Conservation (phyloP, 1,284 basidiomycete genomes). For the Caloboletus firmus region DNA sequence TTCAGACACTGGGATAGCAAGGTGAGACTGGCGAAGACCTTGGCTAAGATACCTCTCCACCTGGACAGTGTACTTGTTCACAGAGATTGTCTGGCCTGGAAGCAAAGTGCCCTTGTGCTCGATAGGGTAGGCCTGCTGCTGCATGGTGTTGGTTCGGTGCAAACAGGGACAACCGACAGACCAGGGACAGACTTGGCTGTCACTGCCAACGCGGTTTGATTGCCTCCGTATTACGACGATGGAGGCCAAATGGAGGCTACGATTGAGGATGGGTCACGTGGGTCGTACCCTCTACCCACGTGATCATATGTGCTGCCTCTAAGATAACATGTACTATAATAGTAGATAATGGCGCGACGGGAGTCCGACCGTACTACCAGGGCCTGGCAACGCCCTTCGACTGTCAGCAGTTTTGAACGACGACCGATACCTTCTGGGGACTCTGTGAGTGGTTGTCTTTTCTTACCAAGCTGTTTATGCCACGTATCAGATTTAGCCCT, state of each 20-base stretch:
- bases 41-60: conserved; percentile 88
- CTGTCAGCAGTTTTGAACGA: background rate
- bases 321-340: too few species aligned
- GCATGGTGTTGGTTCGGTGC: conserved; percentile 23
- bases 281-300: background rate
- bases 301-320: background rate
- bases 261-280: conserved; percentile 20
- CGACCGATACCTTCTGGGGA: background rate
- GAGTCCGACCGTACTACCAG: background rate
- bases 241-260: too few species aligned
- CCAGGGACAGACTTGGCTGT: conserved; percentile 1
- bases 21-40: conserved; percentile 49
- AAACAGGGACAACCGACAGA: conserved; percentile 6
- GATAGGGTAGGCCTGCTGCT: conserved; percentile 34
- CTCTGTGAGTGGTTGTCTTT: background rate
- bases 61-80: conserved; percentile 88
- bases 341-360: background rate
- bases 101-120: conserved; percentile 63
- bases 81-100: conserved; percentile 84
- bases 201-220: conserved; percentile 4
- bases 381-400: background rate
- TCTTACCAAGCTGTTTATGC: background rate
- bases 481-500: conserved; percentile 6
- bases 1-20: conserved; percentile 8
- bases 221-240: background rate